Evolutionary conservation across 768 basidiomycete species (phyloP).

Genomic region (Pleurotus eryngii): DNA sequence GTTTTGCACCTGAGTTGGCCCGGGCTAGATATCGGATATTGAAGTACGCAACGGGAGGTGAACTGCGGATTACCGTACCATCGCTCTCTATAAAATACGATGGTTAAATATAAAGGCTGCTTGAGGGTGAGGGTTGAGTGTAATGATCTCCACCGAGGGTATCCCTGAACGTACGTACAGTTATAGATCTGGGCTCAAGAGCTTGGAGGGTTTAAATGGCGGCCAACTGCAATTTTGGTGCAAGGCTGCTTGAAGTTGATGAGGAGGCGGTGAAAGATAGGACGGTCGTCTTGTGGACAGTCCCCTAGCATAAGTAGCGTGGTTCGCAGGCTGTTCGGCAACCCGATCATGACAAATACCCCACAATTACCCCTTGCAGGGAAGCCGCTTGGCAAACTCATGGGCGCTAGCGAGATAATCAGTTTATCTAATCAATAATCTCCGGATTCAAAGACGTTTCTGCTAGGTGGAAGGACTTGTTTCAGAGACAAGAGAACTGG

Average conservation of each 20-base stretch:
- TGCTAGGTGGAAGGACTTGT: too few relatives aligned
- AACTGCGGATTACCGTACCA: too few relatives aligned
- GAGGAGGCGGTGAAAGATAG: not conserved
- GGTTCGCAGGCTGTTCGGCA: not conserved
- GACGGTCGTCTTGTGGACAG: not conserved
- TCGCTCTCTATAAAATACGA: too few relatives aligned
- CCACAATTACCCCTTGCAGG: constrained; percentile 9
- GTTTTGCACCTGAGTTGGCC: constrained; percentile 33
- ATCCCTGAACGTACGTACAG: too few relatives aligned
- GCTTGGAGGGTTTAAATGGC: not conserved
- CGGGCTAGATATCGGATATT: not conserved
- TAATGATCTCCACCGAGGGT: too few relatives aligned
- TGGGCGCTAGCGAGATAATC: not conserved
- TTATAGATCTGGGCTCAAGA: too few relatives aligned
- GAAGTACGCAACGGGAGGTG: too few relatives aligned
- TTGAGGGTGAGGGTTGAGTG: too few relatives aligned
- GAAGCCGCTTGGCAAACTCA: constrained; percentile 1
- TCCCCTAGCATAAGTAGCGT: not conserved
- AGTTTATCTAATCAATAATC: constrained; percentile 3
- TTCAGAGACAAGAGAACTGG: too few relatives aligned
- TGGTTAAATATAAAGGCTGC: too few relatives aligned
- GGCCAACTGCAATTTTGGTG: not conserved
- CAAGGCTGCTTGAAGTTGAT: not conserved
- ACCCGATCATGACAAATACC: constrained; percentile 8
- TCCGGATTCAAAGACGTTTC: too few relatives aligned